Percentiles rank a stretch among this genome's conserved stretches.
Evolutionary conservation across 1,284 basidiomycete species (phyloP).

Genomic region (Agroathelia rolfsii): DNA sequence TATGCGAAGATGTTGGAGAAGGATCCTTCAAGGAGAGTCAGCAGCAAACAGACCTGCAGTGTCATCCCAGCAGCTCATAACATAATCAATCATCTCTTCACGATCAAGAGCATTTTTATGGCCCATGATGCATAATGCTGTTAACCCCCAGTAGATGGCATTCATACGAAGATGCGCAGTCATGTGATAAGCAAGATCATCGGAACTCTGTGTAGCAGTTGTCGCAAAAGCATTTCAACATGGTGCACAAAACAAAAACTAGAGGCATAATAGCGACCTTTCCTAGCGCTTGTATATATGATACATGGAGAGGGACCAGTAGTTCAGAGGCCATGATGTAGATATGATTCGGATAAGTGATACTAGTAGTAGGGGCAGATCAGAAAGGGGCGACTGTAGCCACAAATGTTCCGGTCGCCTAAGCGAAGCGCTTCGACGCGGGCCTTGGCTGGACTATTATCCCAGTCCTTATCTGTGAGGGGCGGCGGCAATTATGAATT

Average conservation of each 20-base stretch:
- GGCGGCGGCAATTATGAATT: too few relatives aligned
- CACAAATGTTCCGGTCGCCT: too few relatives aligned
- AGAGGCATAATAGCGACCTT: too few relatives aligned
- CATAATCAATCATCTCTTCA: constrained; percentile 82
- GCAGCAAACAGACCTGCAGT: constrained; percentile 55
- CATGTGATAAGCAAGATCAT: constrained; percentile 87
- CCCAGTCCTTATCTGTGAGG: too few relatives aligned
- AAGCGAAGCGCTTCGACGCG: too few relatives aligned
- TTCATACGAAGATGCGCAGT: constrained; percentile 93
- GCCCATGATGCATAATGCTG: constrained; percentile 77
- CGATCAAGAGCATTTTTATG: constrained; percentile 69
- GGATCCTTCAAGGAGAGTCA: constrained; percentile 3
- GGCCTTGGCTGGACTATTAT: too few relatives aligned
- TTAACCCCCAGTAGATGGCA: constrained; percentile 94
- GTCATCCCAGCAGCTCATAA: constrained; percentile 91
- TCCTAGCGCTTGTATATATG: constrained; percentile 68
- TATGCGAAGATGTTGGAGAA: constrained; percentile 9
- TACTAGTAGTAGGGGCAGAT: too few relatives aligned
- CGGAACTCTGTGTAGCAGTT: constrained; percentile 68
- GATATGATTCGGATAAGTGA: too few relatives aligned
- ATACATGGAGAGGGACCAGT: constrained; percentile 49
- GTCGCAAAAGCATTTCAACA: too few relatives aligned
- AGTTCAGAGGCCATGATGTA: too few relatives aligned
- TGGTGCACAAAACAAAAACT: too few relatives aligned
- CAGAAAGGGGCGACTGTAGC: too few relatives aligned